Evolutionary conservation across 306 rosid species (phyloP), one percentile per base, ranked within the genome.

Genomic region (Prunus kanzakura): DNA sequence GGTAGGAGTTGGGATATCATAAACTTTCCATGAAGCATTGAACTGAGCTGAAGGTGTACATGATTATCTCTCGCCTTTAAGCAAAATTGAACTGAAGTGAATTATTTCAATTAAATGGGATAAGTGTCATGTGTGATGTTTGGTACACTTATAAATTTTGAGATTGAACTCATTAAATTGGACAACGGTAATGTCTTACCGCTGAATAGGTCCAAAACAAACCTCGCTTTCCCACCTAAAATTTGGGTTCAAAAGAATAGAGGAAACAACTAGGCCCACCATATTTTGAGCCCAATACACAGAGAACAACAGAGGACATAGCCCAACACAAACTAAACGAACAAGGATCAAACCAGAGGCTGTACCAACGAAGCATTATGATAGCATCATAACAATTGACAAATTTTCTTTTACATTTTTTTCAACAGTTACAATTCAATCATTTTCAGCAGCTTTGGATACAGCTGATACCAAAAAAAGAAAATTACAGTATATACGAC

Each of bases 351-450:
- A 1, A 43, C 1, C 9, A 60, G 12, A 16, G 4, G 23, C 12
- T 20, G 38, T 54, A 38, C 4, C 6, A 41, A 25, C 22, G 43
- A 58, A 27, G 60, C 54, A 60, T 25, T 19, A n/a, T 14, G 38
- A 60, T 13, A 4, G 41, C 41, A 35, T 47, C 7, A 19, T 35
- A 6, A 29, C 47, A 72, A 13, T 57, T 43, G 25, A 58, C 67
- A 72, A 16, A 72, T 64, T 65, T 52, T 50, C 41, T 23, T 38
- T 64, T 52, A 35, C 47, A 10, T 52, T 65, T 38, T 65, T 76
- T 75, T 64, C 78, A 50, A 63, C 41, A 19, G 79, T 65, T 23
- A 10, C 79, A 58, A 20, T 7, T 56, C 66, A 73, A 29, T 19
- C 29, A 38, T 57, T 73, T 45, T 27, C 68, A 45, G 68, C 68